phyloP scores from a whole-genome alignment of 2,329 filamentous ascomycete genomes.

The Phyllosticta citrichinensis region DNA sequence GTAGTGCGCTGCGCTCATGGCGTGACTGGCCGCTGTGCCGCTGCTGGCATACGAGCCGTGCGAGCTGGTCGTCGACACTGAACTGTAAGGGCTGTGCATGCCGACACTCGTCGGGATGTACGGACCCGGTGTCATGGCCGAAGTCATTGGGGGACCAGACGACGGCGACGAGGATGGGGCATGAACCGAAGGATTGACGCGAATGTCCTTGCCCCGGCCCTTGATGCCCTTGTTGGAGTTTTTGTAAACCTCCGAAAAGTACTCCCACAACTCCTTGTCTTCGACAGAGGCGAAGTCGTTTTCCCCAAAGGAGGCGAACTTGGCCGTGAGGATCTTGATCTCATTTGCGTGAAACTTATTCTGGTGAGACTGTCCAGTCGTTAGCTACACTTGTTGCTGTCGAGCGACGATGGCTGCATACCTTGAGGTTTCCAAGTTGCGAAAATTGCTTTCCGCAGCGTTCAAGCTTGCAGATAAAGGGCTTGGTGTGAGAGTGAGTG shows the following conservation, averaged over 20 bases:
- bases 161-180: background rate
- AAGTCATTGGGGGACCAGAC: background rate
- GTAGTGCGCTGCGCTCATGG: background rate
- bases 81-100: conserved; percentile 4
- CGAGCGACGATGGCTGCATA: conserved; percentile 24
- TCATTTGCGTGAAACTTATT: conserved; percentile 85
- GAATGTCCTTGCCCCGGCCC: conserved; percentile 77
- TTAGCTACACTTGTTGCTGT: conserved; percentile 9
- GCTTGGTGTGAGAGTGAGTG: conserved; percentile 68
- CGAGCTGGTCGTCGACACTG: conserved; percentile 1
- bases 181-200: conserved; percentile 37
- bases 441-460: conserved; percentile 82
- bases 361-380: conserved; percentile 59
- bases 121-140: background rate
- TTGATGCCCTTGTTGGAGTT: conserved; percentile 99
- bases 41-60: conserved; percentile 4
- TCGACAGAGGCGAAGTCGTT: conserved; percentile 53
- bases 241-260: conserved; percentile 84
- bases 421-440: conserved; percentile 86
- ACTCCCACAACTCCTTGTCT: conserved; percentile 71
- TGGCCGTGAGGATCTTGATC: conserved; percentile 56
- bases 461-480: conserved; percentile 72
- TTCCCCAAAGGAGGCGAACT: conserved; percentile 56
- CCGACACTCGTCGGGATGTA: background rate
- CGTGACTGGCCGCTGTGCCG: background rate